phyloP scores from a whole-genome alignment of 257 asterid species.

The Solanum tarapatanum region DNA sequence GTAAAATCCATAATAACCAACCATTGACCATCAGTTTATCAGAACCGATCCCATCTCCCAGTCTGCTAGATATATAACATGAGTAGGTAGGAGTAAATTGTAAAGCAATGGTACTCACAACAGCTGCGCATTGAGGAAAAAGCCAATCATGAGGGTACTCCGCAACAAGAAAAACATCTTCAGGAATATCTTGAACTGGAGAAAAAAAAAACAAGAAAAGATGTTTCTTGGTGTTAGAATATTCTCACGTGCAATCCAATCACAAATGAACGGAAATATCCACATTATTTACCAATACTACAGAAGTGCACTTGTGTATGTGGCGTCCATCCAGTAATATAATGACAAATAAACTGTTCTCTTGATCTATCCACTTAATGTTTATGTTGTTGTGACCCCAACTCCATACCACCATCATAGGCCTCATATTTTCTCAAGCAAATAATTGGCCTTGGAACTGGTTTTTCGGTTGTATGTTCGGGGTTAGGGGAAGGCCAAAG shows the following conservation, averaged over 20 bases:
- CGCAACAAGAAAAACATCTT: constrained; percentile 53
- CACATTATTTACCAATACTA: neutral
- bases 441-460: neutral
- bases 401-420: neutral
- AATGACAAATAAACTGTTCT: neutral
- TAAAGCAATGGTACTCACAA: constrained; percentile 42
- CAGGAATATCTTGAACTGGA: constrained; percentile 70
- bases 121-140: constrained; percentile 95
- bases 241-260: neutral
- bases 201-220: neutral
- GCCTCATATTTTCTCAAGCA: neutral
- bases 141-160: constrained; percentile 99
- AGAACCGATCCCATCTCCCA: neutral
- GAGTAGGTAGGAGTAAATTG: neutral
- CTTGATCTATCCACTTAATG: neutral
- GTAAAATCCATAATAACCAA: neutral
- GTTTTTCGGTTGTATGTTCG: neutral
- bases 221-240: neutral
- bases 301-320: neutral
- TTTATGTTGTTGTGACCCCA: neutral
- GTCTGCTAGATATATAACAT: neutral
- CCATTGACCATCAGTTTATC: neutral
- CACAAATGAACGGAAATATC: neutral
- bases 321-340: neutral
- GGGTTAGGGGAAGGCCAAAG: neutral